Conservation (phyloP, 164 flowering plant genomes). For the Piper betle region DNA sequence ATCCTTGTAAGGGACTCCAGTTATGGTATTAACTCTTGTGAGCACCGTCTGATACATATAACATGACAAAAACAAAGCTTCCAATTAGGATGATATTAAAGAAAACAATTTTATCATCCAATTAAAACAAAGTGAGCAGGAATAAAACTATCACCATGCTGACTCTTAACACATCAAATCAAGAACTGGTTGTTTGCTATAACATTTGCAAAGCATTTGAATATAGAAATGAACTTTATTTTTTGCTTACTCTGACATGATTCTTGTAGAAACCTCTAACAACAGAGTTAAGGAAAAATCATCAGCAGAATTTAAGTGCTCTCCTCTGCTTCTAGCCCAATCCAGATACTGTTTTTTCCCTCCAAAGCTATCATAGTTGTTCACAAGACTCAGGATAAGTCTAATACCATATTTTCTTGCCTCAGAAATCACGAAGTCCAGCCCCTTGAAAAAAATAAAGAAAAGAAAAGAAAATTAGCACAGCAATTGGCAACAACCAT, state of each 20-base stretch:
- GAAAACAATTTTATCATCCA: no score
- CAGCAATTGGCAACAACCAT: neutral
- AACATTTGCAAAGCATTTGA: no score
- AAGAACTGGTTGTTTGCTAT: no score
- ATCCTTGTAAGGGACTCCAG: no score
- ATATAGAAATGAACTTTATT: no score
- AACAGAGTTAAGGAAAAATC: conserved; percentile 55
- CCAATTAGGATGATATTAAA: no score
- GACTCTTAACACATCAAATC: no score
- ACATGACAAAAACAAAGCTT: no score
- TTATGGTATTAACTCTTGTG: no score
- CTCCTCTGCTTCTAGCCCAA: conserved; percentile 68
- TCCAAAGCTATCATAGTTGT: conserved; percentile 53
- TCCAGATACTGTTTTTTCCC: conserved; percentile 68
- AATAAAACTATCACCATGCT: no score
- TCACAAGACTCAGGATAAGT: conserved; percentile 56
- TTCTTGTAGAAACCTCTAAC: conserved; percentile 57
- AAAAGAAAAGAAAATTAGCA: neutral
- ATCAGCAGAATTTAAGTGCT: conserved; percentile 44
- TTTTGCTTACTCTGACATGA: conserved; percentile 41
- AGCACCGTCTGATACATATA: no score
- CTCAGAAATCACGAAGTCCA: conserved; percentile 61
- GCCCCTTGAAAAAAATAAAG: conserved; percentile 17
- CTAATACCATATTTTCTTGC: conserved; percentile 57
- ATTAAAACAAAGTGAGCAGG: no score